Evolutionary conservation across 2,329 filamentous ascomycete species (phyloP), one percentile per base, ranked within the genome.

Genomic region (Pseudogymnoascus destructans): DNA sequence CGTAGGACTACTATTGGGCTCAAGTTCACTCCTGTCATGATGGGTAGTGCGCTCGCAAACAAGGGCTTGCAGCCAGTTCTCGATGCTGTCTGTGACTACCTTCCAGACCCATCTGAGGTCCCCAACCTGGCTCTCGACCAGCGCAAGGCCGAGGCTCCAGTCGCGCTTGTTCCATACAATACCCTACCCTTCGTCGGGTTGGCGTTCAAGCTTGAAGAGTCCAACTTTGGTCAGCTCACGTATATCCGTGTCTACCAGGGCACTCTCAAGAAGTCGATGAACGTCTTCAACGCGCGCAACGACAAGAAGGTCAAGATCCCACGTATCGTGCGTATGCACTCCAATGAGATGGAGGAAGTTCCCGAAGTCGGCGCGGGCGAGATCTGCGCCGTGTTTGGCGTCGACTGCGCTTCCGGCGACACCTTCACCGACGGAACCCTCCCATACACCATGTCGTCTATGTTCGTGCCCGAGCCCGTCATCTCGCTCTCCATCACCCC

Each of bases 191-290:
- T 97, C 68, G 90, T 96, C 59, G 93, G 93, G 55, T 79, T 98
- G 62, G 93, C 93, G 8, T 98, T 98, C 79, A 98, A 98, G 79
- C 83, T 98, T 19, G 93, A 98, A 78, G 93, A 98, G 74, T 95
- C 92, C 74, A 96, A 95, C 72, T 98, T 95, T 68, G 93, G 93
- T 42, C 93, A 98, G 73, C 81, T 98, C 69, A 98, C 93, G 58
- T 98, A 98, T 72, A 95, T 98, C 63, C 89, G 93, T 66, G 93
- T 98, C 59, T 98, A 98, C 75, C 93, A 98, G 73, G 93, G 93
- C 65, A 85, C 85, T 19, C 77, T 98, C 61, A 86, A 78, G 71
- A 97, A 95, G 79, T 89, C 91, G 55, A 80, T 86, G 69, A 89
- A 91, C 70, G 84, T 98, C 58, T 95, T 86, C 80, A 98, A 97